A percentile compares a stretch with the other conserved stretches of the same genome.
Conservation (phyloP, 2,329 filamentous ascomycete species). For the Rutstroemia sp. region DNA sequence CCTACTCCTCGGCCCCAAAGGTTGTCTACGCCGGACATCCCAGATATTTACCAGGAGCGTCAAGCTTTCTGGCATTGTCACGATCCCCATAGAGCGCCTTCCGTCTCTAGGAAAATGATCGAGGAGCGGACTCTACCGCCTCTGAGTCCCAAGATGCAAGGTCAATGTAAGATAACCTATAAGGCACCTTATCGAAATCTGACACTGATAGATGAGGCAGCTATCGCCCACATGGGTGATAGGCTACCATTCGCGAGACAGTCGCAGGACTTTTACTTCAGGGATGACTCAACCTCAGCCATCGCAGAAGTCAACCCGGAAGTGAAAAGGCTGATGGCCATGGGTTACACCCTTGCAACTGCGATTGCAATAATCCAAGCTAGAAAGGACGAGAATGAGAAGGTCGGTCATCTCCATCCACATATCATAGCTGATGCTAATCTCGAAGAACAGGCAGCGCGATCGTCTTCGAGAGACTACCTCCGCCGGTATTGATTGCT, state of each 20-base stretch:
- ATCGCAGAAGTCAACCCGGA: not conserved
- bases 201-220: conserved; percentile 16
- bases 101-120: not conserved
- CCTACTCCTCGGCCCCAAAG: conserved; percentile 20
- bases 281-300: not conserved
- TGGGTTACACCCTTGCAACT: not conserved
- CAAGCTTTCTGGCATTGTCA: conserved; percentile 3
- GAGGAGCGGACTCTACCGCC: not conserved
- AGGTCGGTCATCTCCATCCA: not conserved
- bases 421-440: not conserved
- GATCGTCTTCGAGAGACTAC: not conserved
- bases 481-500: not conserved
- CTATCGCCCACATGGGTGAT: conserved; percentile 14
- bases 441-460: not conserved
- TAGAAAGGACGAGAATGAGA: not conserved
- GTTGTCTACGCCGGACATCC: conserved; percentile 22
- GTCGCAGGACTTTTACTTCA: not conserved
- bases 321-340: not conserved
- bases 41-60: conserved; percentile 9
- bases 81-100: not conserved
- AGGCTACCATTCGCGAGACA: not conserved
- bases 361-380: not conserved
- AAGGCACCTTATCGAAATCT: not conserved
- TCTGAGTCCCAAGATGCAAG: conserved; percentile 3
- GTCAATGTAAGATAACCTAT: conserved; percentile 3